A percentile compares a stretch with the other conserved stretches of the same genome.
Conservation (phyloP, 495 filamentous ascomycete species). For the Neurospora sp. region DNA sequence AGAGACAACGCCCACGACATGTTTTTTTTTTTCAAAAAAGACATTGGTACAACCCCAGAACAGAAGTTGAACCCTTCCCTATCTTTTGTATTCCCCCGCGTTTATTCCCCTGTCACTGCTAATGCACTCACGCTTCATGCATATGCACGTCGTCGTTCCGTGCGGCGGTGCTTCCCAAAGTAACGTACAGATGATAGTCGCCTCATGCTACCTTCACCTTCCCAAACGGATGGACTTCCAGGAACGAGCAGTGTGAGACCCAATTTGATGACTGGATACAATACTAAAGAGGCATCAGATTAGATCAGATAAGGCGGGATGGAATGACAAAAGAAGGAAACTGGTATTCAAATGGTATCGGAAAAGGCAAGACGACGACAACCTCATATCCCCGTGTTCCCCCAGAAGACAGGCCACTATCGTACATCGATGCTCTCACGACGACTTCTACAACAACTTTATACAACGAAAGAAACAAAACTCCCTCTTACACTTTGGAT, state of each 20-base stretch:
- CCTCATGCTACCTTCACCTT: background rate
- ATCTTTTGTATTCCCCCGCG: background rate
- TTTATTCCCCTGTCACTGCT: background rate
- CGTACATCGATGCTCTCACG: background rate
- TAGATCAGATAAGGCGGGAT: background rate
- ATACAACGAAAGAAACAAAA: background rate
- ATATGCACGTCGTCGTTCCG: background rate
- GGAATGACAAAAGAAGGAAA: background rate
- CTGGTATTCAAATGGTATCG: background rate
- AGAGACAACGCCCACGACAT: background rate
- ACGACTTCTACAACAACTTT: background rate
- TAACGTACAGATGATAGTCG: background rate
- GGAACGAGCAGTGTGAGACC: background rate
- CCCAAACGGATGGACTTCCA: background rate
- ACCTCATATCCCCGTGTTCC: background rate
- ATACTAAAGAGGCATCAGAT: background rate
- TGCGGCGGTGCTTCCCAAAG: background rate
- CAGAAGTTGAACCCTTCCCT: background rate
- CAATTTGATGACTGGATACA: background rate
- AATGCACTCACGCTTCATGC: background rate
- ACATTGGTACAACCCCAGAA: background rate
- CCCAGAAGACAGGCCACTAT: background rate
- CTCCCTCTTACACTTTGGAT: background rate
- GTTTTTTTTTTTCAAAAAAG: background rate
- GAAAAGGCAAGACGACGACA: background rate